These are phyloP conservation scores for Argentina anserina DNA, from an alignment of 306 rosid species.

Conservation along the genomic window DNA sequence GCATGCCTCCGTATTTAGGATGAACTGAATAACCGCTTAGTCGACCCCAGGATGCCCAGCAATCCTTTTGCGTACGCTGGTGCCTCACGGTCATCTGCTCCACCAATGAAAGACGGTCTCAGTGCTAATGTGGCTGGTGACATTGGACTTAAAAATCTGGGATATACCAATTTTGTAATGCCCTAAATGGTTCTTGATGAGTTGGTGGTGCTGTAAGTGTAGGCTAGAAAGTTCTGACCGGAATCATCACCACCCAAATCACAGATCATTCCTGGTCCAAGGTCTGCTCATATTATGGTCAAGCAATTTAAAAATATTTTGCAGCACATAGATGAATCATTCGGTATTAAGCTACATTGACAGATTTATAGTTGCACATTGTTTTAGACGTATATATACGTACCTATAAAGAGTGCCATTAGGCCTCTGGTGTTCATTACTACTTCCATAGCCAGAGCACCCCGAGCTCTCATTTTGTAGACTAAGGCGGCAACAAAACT, in stretches of 20 bases:
- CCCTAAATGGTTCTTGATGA: neutral
- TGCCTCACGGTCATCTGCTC: conserved; percentile 69
- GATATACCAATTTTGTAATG: conserved; percentile 14
- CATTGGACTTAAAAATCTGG: neutral
- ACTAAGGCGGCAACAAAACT: conserved; percentile 27
- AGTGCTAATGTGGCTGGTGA: neutral
- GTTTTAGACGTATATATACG: neutral
- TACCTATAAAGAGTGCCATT: conserved; percentile 32
- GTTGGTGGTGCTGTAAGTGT: conserved; percentile 22
- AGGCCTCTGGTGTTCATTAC: conserved; percentile 46
- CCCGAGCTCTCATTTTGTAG: conserved; percentile 28
- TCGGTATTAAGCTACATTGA: neutral
- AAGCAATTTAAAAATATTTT: neutral
- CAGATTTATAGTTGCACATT: neutral
- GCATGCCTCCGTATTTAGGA: conserved; percentile 16
- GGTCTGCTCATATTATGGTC: conserved; percentile 14
- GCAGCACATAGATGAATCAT: neutral
- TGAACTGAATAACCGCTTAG: conserved; percentile 38
- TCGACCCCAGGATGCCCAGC: conserved; percentile 29
- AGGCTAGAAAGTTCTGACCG: conserved; percentile 33
- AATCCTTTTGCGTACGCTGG: conserved; percentile 53
- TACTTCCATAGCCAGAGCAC: conserved; percentile 35
- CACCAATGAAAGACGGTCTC: conserved; percentile 34
- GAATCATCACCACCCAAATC: conserved; percentile 29
- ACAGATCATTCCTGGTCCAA: conserved; percentile 31